phyloP scores from a whole-genome alignment of 495 filamentous ascomycete species.

The Talaromyces wortmannii region DNA sequence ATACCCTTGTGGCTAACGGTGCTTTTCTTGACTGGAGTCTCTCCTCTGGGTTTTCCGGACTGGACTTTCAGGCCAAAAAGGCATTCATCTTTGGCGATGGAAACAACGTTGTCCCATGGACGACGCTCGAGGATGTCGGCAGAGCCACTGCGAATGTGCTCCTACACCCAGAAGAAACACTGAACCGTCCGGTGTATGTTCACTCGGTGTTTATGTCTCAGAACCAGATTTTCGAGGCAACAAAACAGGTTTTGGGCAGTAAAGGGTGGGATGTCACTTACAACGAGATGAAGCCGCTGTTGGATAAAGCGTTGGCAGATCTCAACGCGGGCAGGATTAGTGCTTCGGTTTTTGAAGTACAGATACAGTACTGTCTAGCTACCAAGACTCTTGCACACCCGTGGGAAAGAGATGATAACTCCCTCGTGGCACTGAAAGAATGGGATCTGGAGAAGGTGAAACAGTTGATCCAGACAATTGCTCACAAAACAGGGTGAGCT shows the following conservation, averaged over 20 bases:
- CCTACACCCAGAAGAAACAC: constrained; percentile 11
- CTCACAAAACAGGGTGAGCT: not conserved
- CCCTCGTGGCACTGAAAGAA: constrained; percentile 10
- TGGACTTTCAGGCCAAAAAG: constrained; percentile 8
- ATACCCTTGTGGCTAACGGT: constrained; percentile 10
- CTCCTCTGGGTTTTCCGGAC: constrained; percentile 9
- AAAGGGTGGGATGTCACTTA: constrained; percentile 7
- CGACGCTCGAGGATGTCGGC: constrained; percentile 12
- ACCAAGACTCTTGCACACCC: constrained; percentile 10
- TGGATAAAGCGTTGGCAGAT: constrained; percentile 12
- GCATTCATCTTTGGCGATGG: constrained; percentile 13
- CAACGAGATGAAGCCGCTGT: constrained; percentile 9
- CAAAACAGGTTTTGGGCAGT: constrained; percentile 7
- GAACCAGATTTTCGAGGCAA: constrained; percentile 5
- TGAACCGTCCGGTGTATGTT: constrained; percentile 13
- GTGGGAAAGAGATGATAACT: constrained; percentile 14
- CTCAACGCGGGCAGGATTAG: constrained; percentile 10
- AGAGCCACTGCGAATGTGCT: constrained; percentile 12
- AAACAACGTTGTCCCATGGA: constrained; percentile 16
- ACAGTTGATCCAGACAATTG: not conserved
- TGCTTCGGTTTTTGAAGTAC: constrained; percentile 9
- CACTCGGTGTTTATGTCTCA: constrained; percentile 14
- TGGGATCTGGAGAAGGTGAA: not conserved
- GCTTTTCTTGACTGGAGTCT: constrained; percentile 17
- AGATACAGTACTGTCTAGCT: constrained; percentile 15